These are phyloP conservation scores for Entrophospora sp. DNA, from an alignment of 192 early-diverging fungal species.

Conservation along the genomic window DNA sequence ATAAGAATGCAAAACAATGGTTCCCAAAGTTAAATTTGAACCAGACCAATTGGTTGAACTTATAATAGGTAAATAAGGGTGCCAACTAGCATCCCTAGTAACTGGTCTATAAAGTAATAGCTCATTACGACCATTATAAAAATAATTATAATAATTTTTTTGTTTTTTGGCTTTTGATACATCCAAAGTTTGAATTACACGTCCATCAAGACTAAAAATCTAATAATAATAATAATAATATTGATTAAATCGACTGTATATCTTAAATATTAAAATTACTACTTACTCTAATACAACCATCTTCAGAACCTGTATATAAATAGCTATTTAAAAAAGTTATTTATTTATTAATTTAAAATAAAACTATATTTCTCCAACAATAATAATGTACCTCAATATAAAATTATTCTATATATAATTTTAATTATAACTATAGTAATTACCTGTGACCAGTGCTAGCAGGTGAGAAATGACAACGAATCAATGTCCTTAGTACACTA, in stretches of 20 bases:
- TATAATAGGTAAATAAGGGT: slow-evolving; percentile 37
- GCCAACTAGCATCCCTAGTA: slow-evolving; percentile 48
- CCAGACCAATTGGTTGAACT: background rate
- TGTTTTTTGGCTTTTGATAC: background rate
- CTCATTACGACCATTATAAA: too few species aligned
- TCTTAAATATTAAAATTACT: background rate
- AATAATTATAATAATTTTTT: too few species aligned
- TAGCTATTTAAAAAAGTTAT: slow-evolving; percentile 24
- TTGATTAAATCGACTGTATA: too few species aligned
- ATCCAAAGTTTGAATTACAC: slow-evolving; percentile 24
- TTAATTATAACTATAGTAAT: too few species aligned
- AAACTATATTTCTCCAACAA: too few species aligned
- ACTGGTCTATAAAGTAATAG: background rate
- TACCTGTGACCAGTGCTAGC: too few species aligned
- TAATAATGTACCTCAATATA: too few species aligned
- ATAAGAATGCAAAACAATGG: background rate
- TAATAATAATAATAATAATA: too few species aligned
- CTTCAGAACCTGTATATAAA: slow-evolving; percentile 52
- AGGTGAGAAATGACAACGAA: too few species aligned
- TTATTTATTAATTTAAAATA: too few species aligned
- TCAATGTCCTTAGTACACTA: too few species aligned
- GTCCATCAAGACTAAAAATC: slow-evolving; percentile 37
- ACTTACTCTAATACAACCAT: slow-evolving; percentile 44
- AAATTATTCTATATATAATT: too few species aligned
- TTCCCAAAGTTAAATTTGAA: background rate